Evolutionary conservation across 176 grass and related monocot species (phyloP).

Genomic region (Oryza meyeriana): DNA sequence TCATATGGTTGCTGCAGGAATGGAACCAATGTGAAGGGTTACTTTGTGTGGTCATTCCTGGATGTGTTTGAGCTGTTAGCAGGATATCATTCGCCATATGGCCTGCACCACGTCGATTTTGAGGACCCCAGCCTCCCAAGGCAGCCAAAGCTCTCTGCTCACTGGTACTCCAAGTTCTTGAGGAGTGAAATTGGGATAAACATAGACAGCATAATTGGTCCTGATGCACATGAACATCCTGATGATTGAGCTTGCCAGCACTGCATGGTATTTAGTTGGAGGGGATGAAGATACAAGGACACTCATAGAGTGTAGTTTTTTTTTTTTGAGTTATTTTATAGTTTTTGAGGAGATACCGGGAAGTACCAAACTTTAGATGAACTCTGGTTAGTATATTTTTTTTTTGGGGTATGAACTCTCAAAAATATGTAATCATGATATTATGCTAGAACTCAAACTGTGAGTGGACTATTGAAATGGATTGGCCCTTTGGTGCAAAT

Average conservation of each 20-base stretch:
- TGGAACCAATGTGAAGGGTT: conserved; percentile 59
- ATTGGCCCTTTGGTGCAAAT: no score
- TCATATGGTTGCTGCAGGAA: conserved; percentile 29
- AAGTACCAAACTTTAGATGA: no score
- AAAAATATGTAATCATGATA: no score
- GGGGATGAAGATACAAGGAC: not conserved
- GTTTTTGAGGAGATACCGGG: no score
- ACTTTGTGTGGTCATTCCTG: conserved; percentile 77
- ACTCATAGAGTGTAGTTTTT: no score
- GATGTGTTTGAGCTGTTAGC: conserved; percentile 58
- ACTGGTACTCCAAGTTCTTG: conserved; percentile 62
- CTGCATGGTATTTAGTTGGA: conserved; percentile 7
- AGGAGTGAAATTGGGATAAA: conserved; percentile 25
- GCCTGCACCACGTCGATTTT: conserved; percentile 53
- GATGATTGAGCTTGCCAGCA: conserved; percentile 22
- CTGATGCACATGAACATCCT: not conserved
- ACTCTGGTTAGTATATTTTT: no score
- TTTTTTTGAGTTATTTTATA: no score
- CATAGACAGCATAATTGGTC: not conserved
- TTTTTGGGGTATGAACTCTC: no score
- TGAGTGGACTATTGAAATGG: no score
- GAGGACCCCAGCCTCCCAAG: conserved; percentile 37
- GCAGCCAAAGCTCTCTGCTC: conserved; percentile 45
- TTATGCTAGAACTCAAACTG: no score
- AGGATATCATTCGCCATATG: conserved; percentile 37